Percentiles rank a stretch among this genome's conserved stretches.
Conservation (phyloP, 345 rosid species). For the Hibiscus tridactylites region DNA sequence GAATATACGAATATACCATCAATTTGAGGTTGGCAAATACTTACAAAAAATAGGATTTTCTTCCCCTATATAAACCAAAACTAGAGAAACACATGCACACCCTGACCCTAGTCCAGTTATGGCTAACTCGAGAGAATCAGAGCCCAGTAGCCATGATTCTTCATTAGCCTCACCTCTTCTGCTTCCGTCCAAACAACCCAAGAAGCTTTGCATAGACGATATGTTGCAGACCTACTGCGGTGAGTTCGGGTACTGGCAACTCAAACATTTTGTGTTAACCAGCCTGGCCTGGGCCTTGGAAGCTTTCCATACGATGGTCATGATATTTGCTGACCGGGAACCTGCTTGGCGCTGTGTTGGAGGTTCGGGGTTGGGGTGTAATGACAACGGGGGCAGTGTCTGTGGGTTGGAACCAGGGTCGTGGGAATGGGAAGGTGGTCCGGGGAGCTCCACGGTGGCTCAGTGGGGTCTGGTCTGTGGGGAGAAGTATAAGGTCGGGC, state of each 20-base stretch:
- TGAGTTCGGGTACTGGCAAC: slow-evolving; percentile 86
- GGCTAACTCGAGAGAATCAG: slow-evolving; percentile 12
- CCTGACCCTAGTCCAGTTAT: background rate
- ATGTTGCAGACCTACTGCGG: slow-evolving; percentile 77
- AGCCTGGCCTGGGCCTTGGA: slow-evolving; percentile 89
- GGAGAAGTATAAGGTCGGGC: slow-evolving; percentile 70
- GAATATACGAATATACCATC: background rate
- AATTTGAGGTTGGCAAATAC: too few species aligned
- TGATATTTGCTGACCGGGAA: slow-evolving; percentile 85
- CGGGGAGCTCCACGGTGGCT: slow-evolving; percentile 69
- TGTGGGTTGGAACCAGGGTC: slow-evolving; percentile 54
- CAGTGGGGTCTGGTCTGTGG: slow-evolving; percentile 83
- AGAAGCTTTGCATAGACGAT: slow-evolving; percentile 59
- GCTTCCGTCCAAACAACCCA: slow-evolving; percentile 10
- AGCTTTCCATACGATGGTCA: slow-evolving; percentile 90
- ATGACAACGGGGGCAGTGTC: slow-evolving; percentile 18
- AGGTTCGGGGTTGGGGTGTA: slow-evolving; percentile 31
- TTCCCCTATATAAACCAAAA: background rate
- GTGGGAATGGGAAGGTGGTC: slow-evolving; percentile 64
- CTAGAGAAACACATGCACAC: background rate
- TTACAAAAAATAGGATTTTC: slow-evolving; percentile 35
- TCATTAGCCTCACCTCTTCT: slow-evolving; percentile 27
- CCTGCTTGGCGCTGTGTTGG: slow-evolving; percentile 46
- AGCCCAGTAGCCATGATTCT: slow-evolving; percentile 2
- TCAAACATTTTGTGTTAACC: slow-evolving; percentile 70